Conservation (phyloP, 2,329 filamentous ascomycete species). For the Fusarium robinianum region DNA sequence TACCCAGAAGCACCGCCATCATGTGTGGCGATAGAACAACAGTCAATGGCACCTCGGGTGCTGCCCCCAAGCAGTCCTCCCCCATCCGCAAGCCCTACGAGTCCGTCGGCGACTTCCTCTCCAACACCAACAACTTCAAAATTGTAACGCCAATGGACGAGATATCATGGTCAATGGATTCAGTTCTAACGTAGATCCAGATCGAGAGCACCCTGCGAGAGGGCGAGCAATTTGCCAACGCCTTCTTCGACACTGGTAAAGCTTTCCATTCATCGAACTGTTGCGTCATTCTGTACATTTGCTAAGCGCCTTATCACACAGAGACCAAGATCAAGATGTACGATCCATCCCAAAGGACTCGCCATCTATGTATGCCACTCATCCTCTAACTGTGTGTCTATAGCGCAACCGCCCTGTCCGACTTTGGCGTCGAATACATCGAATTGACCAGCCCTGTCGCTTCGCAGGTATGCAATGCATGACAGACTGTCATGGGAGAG, state of each 20-base stretch:
- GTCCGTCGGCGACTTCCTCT: too few relatives aligned
- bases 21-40: too few relatives aligned
- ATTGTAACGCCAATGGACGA: too few relatives aligned
- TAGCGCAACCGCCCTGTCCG: slow-evolving; percentile 22
- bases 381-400: neutral
- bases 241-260: slow-evolving; percentile 70
- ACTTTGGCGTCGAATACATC: slow-evolving; percentile 60
- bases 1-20: too few relatives aligned
- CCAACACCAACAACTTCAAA: too few relatives aligned
- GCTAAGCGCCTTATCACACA: slow-evolving; percentile 3
- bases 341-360: neutral
- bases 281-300: neutral
- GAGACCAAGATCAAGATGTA: slow-evolving; percentile 35
- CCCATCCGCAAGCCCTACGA: too few relatives aligned
- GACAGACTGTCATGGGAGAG: too few relatives aligned
- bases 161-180: too few relatives aligned
- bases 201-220: slow-evolving; percentile 35
- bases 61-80: too few relatives aligned
- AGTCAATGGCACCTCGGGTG: too few relatives aligned
- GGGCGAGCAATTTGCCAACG: slow-evolving; percentile 62
- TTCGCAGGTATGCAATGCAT: too few relatives aligned
- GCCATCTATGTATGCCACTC: neutral
- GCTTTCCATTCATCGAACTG: neutral
- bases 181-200: too few relatives aligned
- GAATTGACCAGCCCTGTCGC: slow-evolving; percentile 87